A percentile compares a stretch with the other conserved stretches of the same genome.
Conservation (phyloP, 441 rosid species). For the Breynia disticha region DNA sequence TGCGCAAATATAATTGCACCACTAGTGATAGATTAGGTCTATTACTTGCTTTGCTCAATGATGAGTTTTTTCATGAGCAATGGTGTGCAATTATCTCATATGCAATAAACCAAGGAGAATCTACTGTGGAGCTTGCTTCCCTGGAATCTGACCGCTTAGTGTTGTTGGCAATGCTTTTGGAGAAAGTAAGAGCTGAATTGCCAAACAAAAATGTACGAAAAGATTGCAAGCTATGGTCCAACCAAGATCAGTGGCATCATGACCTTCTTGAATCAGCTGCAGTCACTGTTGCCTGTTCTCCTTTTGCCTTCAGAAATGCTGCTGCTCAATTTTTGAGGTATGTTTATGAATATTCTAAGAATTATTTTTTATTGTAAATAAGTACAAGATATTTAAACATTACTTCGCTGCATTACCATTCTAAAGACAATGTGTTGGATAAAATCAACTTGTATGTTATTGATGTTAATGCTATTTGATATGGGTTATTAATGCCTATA, state of each 20-base stretch:
- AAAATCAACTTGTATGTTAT: too few relatives aligned
- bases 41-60: slow-evolving; percentile 68
- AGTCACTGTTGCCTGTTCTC: slow-evolving; percentile 40
- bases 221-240: slow-evolving; percentile 32
- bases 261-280: slow-evolving; percentile 75
- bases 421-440: too few relatives aligned
- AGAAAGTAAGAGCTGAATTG: slow-evolving; percentile 59
- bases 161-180: slow-evolving; percentile 51
- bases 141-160: slow-evolving; percentile 27
- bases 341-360: slow-evolving; percentile 18
- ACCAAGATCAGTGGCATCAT: slow-evolving; percentile 63
- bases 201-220: slow-evolving; percentile 29
- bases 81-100: slow-evolving; percentile 58
- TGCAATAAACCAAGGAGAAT: slow-evolving; percentile 32
- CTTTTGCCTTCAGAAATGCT: slow-evolving; percentile 32
- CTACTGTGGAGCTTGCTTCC: slow-evolving; percentile 24
- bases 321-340: slow-evolving; percentile 64
- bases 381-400: too few relatives aligned
- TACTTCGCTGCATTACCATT: too few relatives aligned
- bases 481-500: too few relatives aligned
- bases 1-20: slow-evolving; percentile 38
- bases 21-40: slow-evolving; percentile 58
- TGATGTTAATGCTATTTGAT: too few relatives aligned
- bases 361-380: neutral
- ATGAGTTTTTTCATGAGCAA: slow-evolving; percentile 71